phyloP scores from a whole-genome alignment of 768 basidiomycete species.

The Arthromyces matolae region DNA sequence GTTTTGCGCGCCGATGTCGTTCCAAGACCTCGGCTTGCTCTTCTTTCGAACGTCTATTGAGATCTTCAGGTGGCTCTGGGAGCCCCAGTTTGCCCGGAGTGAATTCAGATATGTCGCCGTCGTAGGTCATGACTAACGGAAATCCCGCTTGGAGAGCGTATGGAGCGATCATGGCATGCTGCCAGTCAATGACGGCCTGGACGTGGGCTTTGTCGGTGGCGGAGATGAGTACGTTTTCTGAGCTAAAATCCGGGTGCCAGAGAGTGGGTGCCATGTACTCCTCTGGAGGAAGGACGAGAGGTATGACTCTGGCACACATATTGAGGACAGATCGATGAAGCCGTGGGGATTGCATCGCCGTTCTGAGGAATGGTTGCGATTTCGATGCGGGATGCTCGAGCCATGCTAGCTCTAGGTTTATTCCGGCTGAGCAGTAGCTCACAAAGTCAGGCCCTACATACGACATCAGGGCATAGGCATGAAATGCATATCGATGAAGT shows the following conservation, averaged over 20 bases:
- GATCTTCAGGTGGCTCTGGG: conserved; percentile 2
- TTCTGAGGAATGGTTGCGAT: conserved; percentile 1
- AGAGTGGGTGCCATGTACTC: conserved; percentile 20
- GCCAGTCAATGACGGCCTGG: conserved; percentile 28
- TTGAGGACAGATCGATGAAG: conserved; percentile 7
- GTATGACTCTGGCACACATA: conserved; percentile 20
- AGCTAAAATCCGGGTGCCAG: conserved; percentile 28
- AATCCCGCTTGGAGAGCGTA: conserved; percentile 12
- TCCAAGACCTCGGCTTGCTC: conserved; percentile 4
- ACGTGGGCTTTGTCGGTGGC: conserved; percentile 18
- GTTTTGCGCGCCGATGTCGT: conserved; percentile 6
- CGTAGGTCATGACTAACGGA: conserved; percentile 11
- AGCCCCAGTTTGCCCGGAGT: background rate
- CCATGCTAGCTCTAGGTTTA: conserved; percentile 1
- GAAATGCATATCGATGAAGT: conserved; percentile 4
- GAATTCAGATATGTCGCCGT: conserved; percentile 11
- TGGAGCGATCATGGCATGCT: conserved; percentile 17
- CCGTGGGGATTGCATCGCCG: conserved; percentile 16
- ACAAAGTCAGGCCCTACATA: conserved; percentile 11
- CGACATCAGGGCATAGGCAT: conserved; percentile 14
- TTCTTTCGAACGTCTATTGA: conserved; percentile 1
- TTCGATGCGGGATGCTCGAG: conserved; percentile 1
- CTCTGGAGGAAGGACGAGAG: conserved; percentile 21
- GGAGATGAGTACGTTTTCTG: conserved; percentile 24
- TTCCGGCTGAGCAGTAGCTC: conserved; percentile 3